Percentiles rank a stretch among this genome's conserved stretches.
These are phyloP conservation scores for Fusarium illudens DNA, from an alignment of 2,329 filamentous ascomycete species.

Conservation along the genomic window DNA sequence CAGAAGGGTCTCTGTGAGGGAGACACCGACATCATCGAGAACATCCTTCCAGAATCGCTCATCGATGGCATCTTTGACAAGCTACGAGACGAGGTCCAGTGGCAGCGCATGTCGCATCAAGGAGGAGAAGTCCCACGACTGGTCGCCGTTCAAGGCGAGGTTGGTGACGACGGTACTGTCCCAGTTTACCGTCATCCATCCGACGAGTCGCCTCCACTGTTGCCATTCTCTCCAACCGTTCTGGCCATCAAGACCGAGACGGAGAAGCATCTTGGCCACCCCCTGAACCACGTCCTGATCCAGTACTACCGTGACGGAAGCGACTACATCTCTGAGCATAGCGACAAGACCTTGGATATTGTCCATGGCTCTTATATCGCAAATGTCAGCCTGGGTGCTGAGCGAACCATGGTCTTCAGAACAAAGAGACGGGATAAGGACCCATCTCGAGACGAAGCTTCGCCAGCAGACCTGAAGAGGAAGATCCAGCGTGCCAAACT, in stretches of 20 bases:
- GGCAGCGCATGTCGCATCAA: slow-evolving; percentile 93
- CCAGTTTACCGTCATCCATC: slow-evolving; percentile 96
- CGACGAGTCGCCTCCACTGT: slow-evolving; percentile 82
- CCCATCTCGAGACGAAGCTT: slow-evolving; percentile 36
- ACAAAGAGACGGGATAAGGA: slow-evolving; percentile 72
- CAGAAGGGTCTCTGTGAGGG: slow-evolving; percentile 75
- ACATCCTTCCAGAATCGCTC: slow-evolving; percentile 69
- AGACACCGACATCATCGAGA: slow-evolving; percentile 77
- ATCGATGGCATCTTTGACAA: slow-evolving; percentile 71
- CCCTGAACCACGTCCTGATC: slow-evolving; percentile 90
- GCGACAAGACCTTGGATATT: slow-evolving; percentile 96
- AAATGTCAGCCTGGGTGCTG: slow-evolving; percentile 92
- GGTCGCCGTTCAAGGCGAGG: slow-evolving; percentile 84
- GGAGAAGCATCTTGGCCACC: slow-evolving; percentile 78
- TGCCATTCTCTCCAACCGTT: slow-evolving; percentile 79
- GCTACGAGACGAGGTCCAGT: slow-evolving; percentile 78
- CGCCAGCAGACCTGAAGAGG: slow-evolving; percentile 47
- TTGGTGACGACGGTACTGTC: slow-evolving; percentile 73
- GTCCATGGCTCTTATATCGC: slow-evolving; percentile 82
- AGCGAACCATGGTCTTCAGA: slow-evolving; percentile 88
- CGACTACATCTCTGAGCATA: slow-evolving; percentile 96
- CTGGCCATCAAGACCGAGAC: slow-evolving; percentile 71
- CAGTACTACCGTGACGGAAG: slow-evolving; percentile 89
- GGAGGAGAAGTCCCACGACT: slow-evolving; percentile 91
- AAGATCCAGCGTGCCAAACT: slow-evolving; percentile 74